Conservation (phyloP, 2,329 filamentous ascomycete species). For the Sarocladium oryzae region DNA sequence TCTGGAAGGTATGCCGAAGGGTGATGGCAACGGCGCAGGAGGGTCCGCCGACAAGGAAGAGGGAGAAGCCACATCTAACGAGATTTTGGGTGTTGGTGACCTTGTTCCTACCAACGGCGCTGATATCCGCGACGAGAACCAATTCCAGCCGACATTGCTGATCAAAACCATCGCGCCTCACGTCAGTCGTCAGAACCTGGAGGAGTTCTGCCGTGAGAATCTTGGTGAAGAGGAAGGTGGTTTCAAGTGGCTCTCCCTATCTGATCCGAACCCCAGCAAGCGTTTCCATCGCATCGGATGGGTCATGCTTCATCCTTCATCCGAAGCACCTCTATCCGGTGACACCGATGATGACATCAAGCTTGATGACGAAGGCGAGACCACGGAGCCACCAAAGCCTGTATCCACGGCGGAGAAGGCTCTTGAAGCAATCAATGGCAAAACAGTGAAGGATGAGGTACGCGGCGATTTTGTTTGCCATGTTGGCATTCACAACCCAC, state of each 20-base stretch:
- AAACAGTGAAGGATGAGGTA: slow-evolving; percentile 90
- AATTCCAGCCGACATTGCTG: slow-evolving; percentile 83
- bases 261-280: slow-evolving; percentile 94
- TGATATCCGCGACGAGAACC: slow-evolving; percentile 82
- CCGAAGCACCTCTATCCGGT: slow-evolving; percentile 58
- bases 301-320: slow-evolving; percentile 86
- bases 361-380: slow-evolving; percentile 55
- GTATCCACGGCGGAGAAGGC: slow-evolving; percentile 73
- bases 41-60: slow-evolving; percentile 89
- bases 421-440: slow-evolving; percentile 90
- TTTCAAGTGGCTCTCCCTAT: slow-evolving; percentile 92
- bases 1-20: slow-evolving; percentile 88
- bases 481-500: slow-evolving; percentile 90
- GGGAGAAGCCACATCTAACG: slow-evolving; percentile 85
- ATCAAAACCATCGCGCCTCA: slow-evolving; percentile 98
- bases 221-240: slow-evolving; percentile 85
- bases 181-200: slow-evolving; percentile 87
- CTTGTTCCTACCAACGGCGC: slow-evolving; percentile 76
- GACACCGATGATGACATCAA: slow-evolving; percentile 56
- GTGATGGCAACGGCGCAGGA: slow-evolving; percentile 79
- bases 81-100: slow-evolving; percentile 88
- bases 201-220: slow-evolving; percentile 90
- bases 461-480: slow-evolving; percentile 97
- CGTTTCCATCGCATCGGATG: slow-evolving; percentile 96
- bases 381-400: slow-evolving; percentile 44